phyloP scores from a whole-genome alignment of 331 rosid species.

The Malus hybrid region DNA sequence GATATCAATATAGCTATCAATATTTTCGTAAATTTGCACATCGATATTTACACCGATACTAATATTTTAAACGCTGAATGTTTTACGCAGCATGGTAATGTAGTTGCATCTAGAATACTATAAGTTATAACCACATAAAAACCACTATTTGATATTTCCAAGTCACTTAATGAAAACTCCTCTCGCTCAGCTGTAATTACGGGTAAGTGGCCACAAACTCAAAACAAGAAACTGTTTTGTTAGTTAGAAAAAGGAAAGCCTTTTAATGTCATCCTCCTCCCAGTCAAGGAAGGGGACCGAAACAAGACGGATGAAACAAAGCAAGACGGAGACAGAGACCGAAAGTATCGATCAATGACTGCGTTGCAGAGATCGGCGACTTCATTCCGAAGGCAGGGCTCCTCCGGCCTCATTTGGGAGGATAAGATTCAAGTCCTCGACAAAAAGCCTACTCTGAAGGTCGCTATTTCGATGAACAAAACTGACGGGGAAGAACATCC shows the following conservation, averaged over 20 bases:
- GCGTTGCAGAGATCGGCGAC: conserved; percentile 59
- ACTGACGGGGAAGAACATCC: conserved; percentile 8
- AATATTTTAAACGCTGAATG: too few species aligned
- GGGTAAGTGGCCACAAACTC: neutral
- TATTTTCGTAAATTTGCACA: too few species aligned
- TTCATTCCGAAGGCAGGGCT: conserved; percentile 79
- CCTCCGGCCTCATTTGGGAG: conserved; percentile 71
- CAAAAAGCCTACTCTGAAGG: neutral
- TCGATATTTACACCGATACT: too few species aligned
- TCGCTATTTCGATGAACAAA: neutral
- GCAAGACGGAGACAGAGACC: neutral
- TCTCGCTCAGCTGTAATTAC: neutral
- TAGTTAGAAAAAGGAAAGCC: neutral
- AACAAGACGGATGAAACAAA: neutral
- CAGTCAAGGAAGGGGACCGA: neutral
- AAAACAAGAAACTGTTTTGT: neutral
- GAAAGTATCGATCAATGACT: conserved; percentile 10
- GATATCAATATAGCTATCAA: accelerated
- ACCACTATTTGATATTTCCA: neutral
- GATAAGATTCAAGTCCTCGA: conserved; percentile 16
- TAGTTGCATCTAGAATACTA: neutral
- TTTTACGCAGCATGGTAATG: neutral
- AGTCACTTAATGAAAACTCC: neutral
- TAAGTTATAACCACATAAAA: neutral
- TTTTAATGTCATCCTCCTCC: neutral